phyloP scores from a whole-genome alignment of 805 yeast species.

The Candida boidinii region DNA sequence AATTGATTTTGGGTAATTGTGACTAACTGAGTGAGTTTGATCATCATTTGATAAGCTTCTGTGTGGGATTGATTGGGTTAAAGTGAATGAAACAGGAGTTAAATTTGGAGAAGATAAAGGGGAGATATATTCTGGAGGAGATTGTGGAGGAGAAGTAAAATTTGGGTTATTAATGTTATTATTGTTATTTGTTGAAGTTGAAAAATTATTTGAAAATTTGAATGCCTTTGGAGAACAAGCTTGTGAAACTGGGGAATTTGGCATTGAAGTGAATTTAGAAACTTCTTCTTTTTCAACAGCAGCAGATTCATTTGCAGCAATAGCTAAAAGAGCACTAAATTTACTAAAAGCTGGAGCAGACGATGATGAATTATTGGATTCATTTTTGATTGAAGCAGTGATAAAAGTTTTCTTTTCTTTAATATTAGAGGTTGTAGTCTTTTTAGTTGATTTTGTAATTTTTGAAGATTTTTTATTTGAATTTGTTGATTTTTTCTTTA shows the following conservation, averaged over 20 bases:
- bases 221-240: not conserved
- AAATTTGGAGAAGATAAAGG: constrained; percentile 21
- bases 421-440: not conserved
- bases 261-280: not conserved
- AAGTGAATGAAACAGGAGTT: constrained; percentile 5
- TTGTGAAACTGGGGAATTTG: not conserved
- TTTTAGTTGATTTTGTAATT: constrained; percentile 4
- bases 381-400: not conserved
- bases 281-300: not conserved
- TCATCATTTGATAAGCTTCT: not conserved
- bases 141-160: not conserved
- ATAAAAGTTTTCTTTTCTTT: not conserved
- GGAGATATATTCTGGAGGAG: constrained; percentile 11
- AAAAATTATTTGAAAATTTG: no score
- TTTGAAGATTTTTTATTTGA: constrained; percentile 2
- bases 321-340: no score
- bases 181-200: no score
- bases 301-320: not conserved
- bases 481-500: constrained; percentile 8
- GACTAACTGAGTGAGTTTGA: constrained; percentile 1
- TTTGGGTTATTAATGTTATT: not conserved
- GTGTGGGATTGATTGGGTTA: not conserved
- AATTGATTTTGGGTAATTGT: constrained; percentile 9
- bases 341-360: no score
- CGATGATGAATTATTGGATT: constrained; percentile 1